A percentile compares a stretch with the other conserved stretches of the same genome.
Evolutionary conservation across 2,329 filamentous ascomycete genomes (phyloP).

Genomic region (Pyricularia sp.): DNA sequence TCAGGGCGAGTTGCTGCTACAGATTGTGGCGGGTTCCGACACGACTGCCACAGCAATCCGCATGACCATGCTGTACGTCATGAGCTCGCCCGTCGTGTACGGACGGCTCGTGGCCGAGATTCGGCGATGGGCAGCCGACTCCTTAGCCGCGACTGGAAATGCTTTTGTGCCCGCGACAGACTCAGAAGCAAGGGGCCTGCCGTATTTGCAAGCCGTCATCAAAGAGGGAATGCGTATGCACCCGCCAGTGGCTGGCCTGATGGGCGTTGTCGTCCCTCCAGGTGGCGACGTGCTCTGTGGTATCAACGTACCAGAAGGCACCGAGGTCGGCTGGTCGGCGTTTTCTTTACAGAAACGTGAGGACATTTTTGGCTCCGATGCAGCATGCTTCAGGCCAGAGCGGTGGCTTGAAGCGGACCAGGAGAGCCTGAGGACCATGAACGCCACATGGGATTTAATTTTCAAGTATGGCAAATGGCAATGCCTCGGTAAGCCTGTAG

Average conservation of each 20-base stretch:
- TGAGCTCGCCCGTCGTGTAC: constrained; percentile 14
- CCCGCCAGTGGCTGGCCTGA: constrained; percentile 25
- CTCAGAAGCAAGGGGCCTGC: constrained; percentile 23
- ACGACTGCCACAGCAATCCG: constrained; percentile 17
- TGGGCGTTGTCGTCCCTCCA: constrained; percentile 19
- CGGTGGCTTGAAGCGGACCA: constrained; percentile 26
- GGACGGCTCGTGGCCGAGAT: constrained; percentile 19
- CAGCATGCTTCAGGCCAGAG: constrained; percentile 28
- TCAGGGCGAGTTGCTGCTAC: constrained; percentile 30
- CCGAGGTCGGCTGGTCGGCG: constrained; percentile 28
- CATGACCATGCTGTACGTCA: constrained; percentile 14
- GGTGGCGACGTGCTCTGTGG: constrained; percentile 24
- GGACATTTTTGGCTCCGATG: constrained; percentile 22
- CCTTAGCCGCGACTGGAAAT: constrained; percentile 3
- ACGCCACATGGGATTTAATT: constrained; percentile 17
- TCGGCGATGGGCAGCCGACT: constrained; percentile 14
- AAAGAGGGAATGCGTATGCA: constrained; percentile 34
- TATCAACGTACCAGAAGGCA: constrained; percentile 30
- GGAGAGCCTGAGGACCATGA: constrained; percentile 13
- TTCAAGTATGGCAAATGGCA: constrained; percentile 25
- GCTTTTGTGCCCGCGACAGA: constrained; percentile 18
- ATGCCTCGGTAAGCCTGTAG: constrained; percentile 30
- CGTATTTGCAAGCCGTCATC: constrained; percentile 36
- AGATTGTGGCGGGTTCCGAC: constrained; percentile 20
- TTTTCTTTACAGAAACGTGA: constrained; percentile 26